A percentile compares a stretch with the other conserved stretches of the same genome.
phyloP scores from a whole-genome alignment of 2,329 filamentous ascomycete species.

The Scortechinia acanthostroma region DNA sequence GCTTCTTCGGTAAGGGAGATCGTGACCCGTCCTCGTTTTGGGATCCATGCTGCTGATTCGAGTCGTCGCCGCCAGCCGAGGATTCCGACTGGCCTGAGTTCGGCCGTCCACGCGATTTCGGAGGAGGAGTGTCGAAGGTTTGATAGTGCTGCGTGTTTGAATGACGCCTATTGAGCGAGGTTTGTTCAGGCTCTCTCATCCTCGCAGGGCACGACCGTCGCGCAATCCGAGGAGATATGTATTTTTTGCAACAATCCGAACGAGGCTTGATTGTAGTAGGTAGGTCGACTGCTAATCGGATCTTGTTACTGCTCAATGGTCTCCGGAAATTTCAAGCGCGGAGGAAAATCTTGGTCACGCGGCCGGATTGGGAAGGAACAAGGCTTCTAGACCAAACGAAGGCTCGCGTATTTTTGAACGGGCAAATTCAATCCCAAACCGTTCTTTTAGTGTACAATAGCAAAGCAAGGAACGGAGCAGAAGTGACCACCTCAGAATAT shows the following conservation, averaged over 20 bases:
- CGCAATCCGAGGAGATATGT: too few relatives aligned
- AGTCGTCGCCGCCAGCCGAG: slow-evolving; percentile 15
- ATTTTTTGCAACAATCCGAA: too few relatives aligned
- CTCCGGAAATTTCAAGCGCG: too few relatives aligned
- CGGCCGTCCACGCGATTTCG: slow-evolving; percentile 47
- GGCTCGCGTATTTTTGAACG: too few relatives aligned
- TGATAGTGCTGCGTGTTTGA: slow-evolving; percentile 60
- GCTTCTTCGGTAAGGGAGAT: slow-evolving; percentile 74
- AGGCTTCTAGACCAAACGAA: too few relatives aligned
- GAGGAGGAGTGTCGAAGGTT: slow-evolving; percentile 72
- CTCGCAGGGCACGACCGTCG: too few relatives aligned
- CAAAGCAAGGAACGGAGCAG: too few relatives aligned
- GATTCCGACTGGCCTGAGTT: slow-evolving; percentile 17
- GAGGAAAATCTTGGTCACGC: too few relatives aligned
- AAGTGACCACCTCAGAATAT: too few relatives aligned
- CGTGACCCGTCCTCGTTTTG: slow-evolving; percentile 34
- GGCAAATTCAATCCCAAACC: too few relatives aligned
- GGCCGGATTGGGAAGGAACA: too few relatives aligned
- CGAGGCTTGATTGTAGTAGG: background rate
- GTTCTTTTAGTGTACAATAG: too few relatives aligned
- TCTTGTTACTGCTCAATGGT: background rate
- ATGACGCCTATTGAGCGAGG: slow-evolving; percentile 13
- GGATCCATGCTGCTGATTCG: slow-evolving; percentile 10
- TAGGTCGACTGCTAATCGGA: background rate
- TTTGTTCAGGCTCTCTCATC: background rate